Evolutionary conservation across 495 filamentous ascomycete genomes (phyloP), one percentile per base, ranked within the genome.

Genomic region (Clohesyomyces aquaticus): DNA sequence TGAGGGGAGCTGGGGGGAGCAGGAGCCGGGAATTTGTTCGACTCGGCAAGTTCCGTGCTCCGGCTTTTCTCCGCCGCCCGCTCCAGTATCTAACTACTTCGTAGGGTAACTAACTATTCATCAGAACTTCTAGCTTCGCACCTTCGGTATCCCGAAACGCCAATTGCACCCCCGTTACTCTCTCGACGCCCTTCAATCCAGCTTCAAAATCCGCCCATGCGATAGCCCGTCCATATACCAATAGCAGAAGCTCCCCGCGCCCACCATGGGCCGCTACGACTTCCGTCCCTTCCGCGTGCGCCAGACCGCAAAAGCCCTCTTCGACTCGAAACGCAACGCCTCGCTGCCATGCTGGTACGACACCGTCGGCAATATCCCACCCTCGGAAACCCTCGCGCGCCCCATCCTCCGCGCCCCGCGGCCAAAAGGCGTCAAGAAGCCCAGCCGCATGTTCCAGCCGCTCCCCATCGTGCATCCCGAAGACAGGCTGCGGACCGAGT

Each of bases 381-480:
- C 94, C 0, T 77, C 91, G 41, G 88, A 95, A 76, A 82, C 85
- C 26, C 80, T 95, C 51, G 82, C 88, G 53, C 87, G 89, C 16
- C 84, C 52, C 84, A 85, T 61, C 21, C 61, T 52, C 26, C 69
- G 60, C 12, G 38, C 66, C 14, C 65, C 66, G 3, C 59, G 26
- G 0, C 16, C 42, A 14, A 65, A 59, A 41, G 41, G 63, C 42
- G 65, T 32, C 18, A 41, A 55, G 56, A 89, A 86, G 73, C 77
- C 89, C 6, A 91, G 87, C 72, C 82, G 86, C 57, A 73, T 96
- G 69, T 98, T 91, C 77, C 82, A 86, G 69, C 94, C 94, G 4
- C 83, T 91, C 52, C 72, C 79, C 57, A 85, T 98, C 54, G 80
- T 80, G 55, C 95, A 92, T 74, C 89, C 91, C 48, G 94, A 98